Conservation (phyloP, 768 basidiomycete genomes). For the Pulveroboletus frians region DNA sequence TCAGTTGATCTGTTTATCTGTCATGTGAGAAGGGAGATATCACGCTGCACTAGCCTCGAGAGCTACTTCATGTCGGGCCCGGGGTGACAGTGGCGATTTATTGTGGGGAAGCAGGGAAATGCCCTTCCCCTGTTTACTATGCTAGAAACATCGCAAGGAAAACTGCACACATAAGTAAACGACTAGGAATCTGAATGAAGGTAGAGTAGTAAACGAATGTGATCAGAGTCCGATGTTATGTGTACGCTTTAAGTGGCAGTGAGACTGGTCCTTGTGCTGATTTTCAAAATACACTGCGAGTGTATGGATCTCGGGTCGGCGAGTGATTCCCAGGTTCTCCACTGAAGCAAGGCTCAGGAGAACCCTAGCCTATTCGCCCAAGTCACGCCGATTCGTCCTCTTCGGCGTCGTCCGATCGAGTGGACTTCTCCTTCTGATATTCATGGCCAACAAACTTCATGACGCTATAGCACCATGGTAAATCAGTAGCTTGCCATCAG, state of each 20-base stretch:
- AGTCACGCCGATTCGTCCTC: slow-evolving; percentile 13
- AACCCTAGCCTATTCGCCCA: slow-evolving; percentile 4
- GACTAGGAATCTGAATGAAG: slow-evolving; percentile 16
- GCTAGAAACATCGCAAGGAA: slow-evolving; percentile 3
- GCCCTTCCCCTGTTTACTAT: too few species aligned
- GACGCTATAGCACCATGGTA: slow-evolving; percentile 34
- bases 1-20: too few species aligned
- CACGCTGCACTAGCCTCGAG: too few species aligned
- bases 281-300: slow-evolving; percentile 3
- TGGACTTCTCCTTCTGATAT: slow-evolving; percentile 36
- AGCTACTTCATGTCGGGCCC: too few species aligned
- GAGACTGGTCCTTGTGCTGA: slow-evolving; percentile 5
- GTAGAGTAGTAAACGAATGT: slow-evolving; percentile 19
- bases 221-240: slow-evolving; percentile 1
- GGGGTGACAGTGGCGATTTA: too few species aligned
- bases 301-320: background rate
- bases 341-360: background rate
- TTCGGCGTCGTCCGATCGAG: background rate
- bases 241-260: slow-evolving; percentile 3
- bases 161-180: slow-evolving; percentile 1
- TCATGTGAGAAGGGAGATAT: too few species aligned
- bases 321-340: background rate
- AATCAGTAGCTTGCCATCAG: slow-evolving; percentile 8
- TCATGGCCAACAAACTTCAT: slow-evolving; percentile 60
- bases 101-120: too few species aligned